Base-by-base conservation (phyloP, 2,329 filamentous ascomycete genomes). In the Teratosphaeria nubilosa region DNA sequence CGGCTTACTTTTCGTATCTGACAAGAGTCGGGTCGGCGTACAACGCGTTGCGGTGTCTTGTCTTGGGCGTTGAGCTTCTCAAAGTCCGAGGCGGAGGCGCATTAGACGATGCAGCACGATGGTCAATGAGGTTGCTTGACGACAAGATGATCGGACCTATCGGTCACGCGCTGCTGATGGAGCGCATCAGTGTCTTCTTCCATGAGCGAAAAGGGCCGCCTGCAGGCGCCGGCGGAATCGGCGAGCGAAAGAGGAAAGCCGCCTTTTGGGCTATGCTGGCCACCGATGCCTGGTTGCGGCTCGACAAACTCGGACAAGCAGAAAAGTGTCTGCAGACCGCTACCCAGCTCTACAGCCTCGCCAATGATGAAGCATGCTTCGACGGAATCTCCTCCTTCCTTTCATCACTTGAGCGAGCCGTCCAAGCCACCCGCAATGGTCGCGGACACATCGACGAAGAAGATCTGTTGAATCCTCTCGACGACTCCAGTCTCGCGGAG, bases 1-100 rank as follows among this genome's bases (percentile, higher is more conserved):
- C 89, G 2, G 90, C 92, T 0, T 87, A 86, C 58, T 97, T 99
- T 73, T 96, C 91, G 0, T 99, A 97, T 71, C 83, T 90, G 55
- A 92, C 90, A 16, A 84, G 92, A 53, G 96, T 90, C 67, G 86
- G 82, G 53, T 83, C 87, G 27, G 84, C 89, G 0, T 92, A 91
- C 68, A 87, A 90, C 56, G 88, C 91, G 0, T 75, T 95, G 16
- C 87, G 95, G 11, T 88, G 86, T 61, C 78, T 96, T 9, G 76
- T 86, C 0, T 76, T 97, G 0, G 84, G 86, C 0, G 78, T 94
- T 27, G 95, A 99, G 71, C 82, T 99, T 1, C 78, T 97, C 2
- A 86, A 89, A 41, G 78, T 94, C 11, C 83, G 91, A 6, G 90
- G 90, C 25, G 88, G 89, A 13, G 83, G 86, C 2, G 88, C 87